These are phyloP conservation scores for Leucocoprinus leucothites DNA, from an alignment of 768 basidiomycete species.

Conservation along the genomic window DNA sequence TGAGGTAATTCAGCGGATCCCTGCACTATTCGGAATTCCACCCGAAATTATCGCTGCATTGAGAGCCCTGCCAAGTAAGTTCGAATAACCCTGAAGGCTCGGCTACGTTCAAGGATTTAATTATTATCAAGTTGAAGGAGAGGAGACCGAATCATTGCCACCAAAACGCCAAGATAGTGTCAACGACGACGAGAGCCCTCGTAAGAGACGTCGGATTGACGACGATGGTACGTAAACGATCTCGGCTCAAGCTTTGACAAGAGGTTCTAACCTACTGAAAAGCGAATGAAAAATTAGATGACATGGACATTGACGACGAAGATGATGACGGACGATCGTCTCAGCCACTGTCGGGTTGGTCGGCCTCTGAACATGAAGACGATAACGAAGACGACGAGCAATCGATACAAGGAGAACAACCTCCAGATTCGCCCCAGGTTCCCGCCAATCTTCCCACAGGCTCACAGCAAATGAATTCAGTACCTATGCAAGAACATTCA, in stretches of 20 bases:
- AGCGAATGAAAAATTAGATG: not conserved
- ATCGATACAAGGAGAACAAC: not conserved
- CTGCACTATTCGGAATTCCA: not conserved
- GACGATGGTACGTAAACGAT: not conserved
- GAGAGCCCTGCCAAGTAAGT: conserved; percentile 1
- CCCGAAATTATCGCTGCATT: not conserved
- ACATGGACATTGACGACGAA: not conserved
- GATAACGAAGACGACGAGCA: not conserved
- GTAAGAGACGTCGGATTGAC: conserved; percentile 2
- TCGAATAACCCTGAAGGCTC: not conserved
- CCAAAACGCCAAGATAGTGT: not conserved
- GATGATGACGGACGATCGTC: conserved; percentile 4
- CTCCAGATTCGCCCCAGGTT: not conserved
- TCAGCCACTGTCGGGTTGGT: conserved; percentile 8
- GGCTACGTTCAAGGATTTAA: not conserved
- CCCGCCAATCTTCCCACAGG: not conserved
- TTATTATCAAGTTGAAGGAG: conserved; percentile 1
- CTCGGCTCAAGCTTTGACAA: not conserved
- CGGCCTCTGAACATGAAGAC: not conserved
- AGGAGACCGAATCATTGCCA: not conserved
- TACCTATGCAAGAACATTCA: not conserved
- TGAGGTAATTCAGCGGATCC: not conserved
- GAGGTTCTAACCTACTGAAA: not conserved
- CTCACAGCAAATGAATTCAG: not conserved
- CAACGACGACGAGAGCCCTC: not conserved